A percentile compares a stretch with the other conserved stretches of the same genome.
Conservation (phyloP, 192 early-diverging fungal species). For the Umbelopsis isabellina region DNA sequence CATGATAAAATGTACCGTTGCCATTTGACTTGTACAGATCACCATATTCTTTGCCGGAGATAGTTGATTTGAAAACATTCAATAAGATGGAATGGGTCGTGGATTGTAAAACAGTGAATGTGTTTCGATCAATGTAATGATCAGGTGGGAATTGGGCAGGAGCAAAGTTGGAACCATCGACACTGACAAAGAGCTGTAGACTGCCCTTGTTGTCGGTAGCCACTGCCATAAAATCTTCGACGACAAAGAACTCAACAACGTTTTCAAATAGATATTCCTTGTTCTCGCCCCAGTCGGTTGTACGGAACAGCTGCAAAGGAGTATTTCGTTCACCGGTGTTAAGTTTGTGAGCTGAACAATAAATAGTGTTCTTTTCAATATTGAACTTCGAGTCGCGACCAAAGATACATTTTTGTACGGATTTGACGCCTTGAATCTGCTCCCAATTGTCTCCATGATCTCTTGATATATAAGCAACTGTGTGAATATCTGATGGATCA, state of each 20-base stretch:
- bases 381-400: conserved; percentile 61
- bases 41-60: conserved; percentile 60
- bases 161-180: conserved; percentile 73
- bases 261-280: conserved; percentile 55
- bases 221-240: conserved; percentile 73
- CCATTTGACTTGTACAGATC: conserved; percentile 87
- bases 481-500: conserved; percentile 60
- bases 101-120: conserved; percentile 87
- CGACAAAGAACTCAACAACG: conserved; percentile 76
- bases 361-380: conserved; percentile 70
- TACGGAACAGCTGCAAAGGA: conserved; percentile 66
- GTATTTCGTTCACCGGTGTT: conserved; percentile 56
- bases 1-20: conserved; percentile 80
- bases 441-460: conserved; percentile 77
- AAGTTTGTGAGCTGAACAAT: conserved; percentile 75
- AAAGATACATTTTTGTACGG: conserved; percentile 88
- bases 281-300: conserved; percentile 46
- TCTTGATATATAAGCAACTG: conserved; percentile 70
- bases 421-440: conserved; percentile 29
- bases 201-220: conserved; percentile 55
- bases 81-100: conserved; percentile 78
- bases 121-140: conserved; percentile 68
- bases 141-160: conserved; percentile 86
- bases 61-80: conserved; percentile 68
- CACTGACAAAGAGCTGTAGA: conserved; percentile 71